Conservation (phyloP, 2,329 filamentous ascomycete genomes). For the Fonsecaea nubica region DNA sequence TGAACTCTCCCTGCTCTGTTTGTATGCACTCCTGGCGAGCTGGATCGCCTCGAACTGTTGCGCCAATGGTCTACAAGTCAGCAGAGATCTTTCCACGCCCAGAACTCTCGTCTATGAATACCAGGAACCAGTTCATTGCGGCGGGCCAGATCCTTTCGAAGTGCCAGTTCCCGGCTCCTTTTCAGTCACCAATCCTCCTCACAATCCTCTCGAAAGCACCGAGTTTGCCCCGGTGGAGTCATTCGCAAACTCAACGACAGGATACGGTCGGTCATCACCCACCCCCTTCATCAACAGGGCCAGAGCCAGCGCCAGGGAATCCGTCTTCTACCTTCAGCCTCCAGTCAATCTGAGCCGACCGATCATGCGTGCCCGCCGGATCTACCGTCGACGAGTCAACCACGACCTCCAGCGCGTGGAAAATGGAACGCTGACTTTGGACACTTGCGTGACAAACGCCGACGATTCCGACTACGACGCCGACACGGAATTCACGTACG, state of each 20-base stretch:
- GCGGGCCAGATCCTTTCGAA: not conserved
- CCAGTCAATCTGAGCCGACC: too few species aligned
- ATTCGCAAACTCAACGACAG: not conserved
- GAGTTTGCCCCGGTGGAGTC: not conserved
- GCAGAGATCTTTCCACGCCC: not conserved
- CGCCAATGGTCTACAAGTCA: not conserved
- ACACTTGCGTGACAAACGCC: too few species aligned
- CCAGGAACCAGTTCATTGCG: not conserved
- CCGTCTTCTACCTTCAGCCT: too few species aligned
- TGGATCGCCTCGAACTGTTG: not conserved
- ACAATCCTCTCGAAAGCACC: not conserved
- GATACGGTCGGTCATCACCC: not conserved
- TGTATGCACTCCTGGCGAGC: not conserved
- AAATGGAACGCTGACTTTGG: not conserved
- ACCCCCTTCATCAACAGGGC: not conserved
- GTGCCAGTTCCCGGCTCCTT: not conserved
- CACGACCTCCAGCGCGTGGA: not conserved
- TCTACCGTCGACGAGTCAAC: not conserved
- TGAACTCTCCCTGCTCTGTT: not conserved
- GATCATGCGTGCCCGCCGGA: too few species aligned
- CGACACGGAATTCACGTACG: not conserved
- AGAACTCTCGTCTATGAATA: not conserved
- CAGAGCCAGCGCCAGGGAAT: not conserved
- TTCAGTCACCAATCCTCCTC: not conserved
- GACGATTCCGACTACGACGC: not conserved